Evolutionary conservation across 176 grass and related monocot species (phyloP).

Genomic region (Melocanna baccifera): DNA sequence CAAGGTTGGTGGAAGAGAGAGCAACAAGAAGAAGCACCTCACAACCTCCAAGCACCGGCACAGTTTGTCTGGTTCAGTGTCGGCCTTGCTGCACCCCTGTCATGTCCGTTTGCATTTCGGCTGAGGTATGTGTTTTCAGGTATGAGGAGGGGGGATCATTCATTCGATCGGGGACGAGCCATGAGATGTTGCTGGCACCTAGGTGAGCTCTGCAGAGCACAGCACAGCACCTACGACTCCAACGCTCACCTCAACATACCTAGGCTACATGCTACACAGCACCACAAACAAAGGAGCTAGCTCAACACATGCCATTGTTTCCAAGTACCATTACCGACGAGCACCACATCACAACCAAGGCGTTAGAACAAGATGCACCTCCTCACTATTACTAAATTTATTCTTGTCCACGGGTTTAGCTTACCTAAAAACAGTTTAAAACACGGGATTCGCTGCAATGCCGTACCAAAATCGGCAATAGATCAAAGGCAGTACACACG

Average conservation of each 20-base stretch:
- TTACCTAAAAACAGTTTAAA: background rate
- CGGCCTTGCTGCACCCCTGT: background rate
- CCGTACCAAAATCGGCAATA: background rate
- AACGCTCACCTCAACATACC: background rate
- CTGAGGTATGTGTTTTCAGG: background rate
- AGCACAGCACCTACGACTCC: too few species aligned
- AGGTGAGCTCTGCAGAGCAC: background rate
- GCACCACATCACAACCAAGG: background rate
- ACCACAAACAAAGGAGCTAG: too few species aligned
- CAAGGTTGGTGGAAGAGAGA: background rate
- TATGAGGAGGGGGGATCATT: background rate
- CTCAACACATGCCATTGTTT: too few species aligned
- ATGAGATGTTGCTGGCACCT: background rate
- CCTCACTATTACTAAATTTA: background rate
- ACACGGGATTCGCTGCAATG: background rate
- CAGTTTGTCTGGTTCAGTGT: background rate
- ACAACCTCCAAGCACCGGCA: background rate
- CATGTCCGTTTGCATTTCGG: slow-evolving; percentile 4
- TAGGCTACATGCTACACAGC: too few species aligned
- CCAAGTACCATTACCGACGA: background rate
- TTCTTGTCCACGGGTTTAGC: background rate
- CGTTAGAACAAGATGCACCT: background rate
- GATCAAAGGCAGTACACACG: background rate
- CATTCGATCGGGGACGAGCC: background rate
- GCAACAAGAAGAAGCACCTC: background rate